These are phyloP conservation scores for Telfairia occidentalis DNA, from an alignment of 331 rosid genomes.

Conservation along the genomic window DNA sequence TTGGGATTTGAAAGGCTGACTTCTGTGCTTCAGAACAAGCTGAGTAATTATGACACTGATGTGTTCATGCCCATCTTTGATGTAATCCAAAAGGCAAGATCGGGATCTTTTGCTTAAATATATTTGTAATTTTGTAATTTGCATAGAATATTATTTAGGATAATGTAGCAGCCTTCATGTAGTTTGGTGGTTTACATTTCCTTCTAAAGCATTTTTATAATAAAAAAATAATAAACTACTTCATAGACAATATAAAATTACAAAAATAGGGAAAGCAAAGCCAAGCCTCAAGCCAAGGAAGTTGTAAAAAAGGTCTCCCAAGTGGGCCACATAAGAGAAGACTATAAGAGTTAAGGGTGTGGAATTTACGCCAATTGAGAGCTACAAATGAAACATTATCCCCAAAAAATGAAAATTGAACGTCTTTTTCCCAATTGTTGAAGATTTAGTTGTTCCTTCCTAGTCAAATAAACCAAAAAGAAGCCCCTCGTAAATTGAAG, in stretches of 20 bases:
- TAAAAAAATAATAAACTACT: too few species aligned
- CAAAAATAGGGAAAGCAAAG: neutral
- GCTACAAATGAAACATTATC: neutral
- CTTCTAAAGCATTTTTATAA: neutral
- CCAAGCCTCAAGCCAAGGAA: neutral
- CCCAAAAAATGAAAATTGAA: neutral
- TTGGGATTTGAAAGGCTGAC: conserved; percentile 90
- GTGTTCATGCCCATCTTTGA: conserved; percentile 86
- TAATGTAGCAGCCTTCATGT: neutral
- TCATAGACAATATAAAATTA: neutral
- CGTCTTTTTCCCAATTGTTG: neutral
- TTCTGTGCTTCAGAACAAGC: conserved; percentile 69
- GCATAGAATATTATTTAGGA: neutral
- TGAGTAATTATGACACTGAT: conserved; percentile 96
- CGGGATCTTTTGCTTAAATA: neutral
- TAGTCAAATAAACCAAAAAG: neutral
- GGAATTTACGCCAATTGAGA: neutral
- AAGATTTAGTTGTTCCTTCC: neutral
- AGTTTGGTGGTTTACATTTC: neutral
- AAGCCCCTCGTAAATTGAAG: neutral
- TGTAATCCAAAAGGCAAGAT: conserved; percentile 65
- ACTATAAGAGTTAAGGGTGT: neutral
- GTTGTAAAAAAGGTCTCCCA: neutral
- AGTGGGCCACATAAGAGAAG: neutral
- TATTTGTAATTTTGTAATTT: neutral